A percentile compares a stretch with the other conserved stretches of the same genome.
Evolutionary conservation across 2,329 filamentous ascomycete species (phyloP).

Genomic region (Purpureocillium takamizusanense): DNA sequence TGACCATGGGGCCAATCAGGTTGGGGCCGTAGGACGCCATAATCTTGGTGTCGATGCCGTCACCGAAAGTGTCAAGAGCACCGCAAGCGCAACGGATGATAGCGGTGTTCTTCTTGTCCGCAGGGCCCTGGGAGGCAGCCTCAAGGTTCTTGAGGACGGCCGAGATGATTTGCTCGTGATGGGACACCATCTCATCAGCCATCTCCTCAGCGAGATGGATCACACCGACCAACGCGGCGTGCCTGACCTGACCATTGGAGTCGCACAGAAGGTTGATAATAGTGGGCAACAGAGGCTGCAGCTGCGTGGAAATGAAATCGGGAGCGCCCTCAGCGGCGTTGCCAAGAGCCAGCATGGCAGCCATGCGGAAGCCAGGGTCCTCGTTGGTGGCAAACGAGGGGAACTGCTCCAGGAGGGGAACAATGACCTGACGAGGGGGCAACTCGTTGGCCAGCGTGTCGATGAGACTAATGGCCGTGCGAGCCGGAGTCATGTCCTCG

Average conservation of each 20-base stretch:
- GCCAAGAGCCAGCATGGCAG: slow-evolving; percentile 83
- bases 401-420: slow-evolving; percentile 81
- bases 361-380: slow-evolving; percentile 74
- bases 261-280: slow-evolving; percentile 80
- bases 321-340: slow-evolving; percentile 95
- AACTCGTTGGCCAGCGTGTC: slow-evolving; percentile 83
- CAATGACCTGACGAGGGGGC: slow-evolving; percentile 87
- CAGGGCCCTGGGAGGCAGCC: slow-evolving; percentile 59
- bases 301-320: slow-evolving; percentile 92
- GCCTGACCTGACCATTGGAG: slow-evolving; percentile 72
- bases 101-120: slow-evolving; percentile 67
- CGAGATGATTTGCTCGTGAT: slow-evolving; percentile 78
- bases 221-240: slow-evolving; percentile 78
- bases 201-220: slow-evolving; percentile 90
- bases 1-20: slow-evolving; percentile 76
- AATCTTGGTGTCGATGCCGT: slow-evolving; percentile 69
- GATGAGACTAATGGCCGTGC: slow-evolving; percentile 77
- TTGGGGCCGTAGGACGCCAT: slow-evolving; percentile 75
- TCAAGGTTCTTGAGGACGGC: slow-evolving; percentile 84
- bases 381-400: slow-evolving; percentile 68
- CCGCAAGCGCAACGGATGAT: slow-evolving; percentile 87
- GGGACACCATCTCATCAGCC: slow-evolving; percentile 76
- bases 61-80: slow-evolving; percentile 84
- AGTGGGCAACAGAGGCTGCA: slow-evolving; percentile 75
- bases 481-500: slow-evolving; percentile 71